phyloP scores from a whole-genome alignment of 2,329 filamentous ascomycete species.

The Xylaria sp. region DNA sequence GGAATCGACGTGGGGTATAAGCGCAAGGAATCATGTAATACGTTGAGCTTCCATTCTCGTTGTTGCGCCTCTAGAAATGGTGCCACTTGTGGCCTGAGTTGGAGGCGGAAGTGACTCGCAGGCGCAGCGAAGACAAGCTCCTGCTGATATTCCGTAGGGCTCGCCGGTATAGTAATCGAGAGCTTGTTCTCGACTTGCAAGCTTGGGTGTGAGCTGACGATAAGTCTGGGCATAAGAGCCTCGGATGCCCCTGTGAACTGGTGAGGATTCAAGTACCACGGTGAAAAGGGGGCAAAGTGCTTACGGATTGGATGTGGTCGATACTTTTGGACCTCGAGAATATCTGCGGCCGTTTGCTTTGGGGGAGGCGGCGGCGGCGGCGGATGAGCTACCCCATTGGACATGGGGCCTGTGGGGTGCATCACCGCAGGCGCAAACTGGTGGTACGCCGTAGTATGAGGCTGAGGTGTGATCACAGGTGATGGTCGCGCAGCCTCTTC shows the following conservation, averaged over 20 bases:
- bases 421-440: conserved; percentile 29
- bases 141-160: conserved; percentile 67
- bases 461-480: conserved; percentile 36
- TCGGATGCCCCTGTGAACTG: conserved; percentile 31
- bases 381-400: conserved; percentile 28
- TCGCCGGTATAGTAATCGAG: conserved; percentile 66
- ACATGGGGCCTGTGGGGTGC: conserved; percentile 18
- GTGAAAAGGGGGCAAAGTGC: conserved; percentile 5
- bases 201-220: conserved; percentile 57
- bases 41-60: conserved; percentile 77
- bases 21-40: conserved; percentile 68
- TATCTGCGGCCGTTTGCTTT: conserved; percentile 36
- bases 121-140: conserved; percentile 73
- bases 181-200: conserved; percentile 65
- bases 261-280: conserved; percentile 8
- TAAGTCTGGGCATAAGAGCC: conserved; percentile 35
- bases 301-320: conserved; percentile 36
- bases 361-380: conserved; percentile 30
- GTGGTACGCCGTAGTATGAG: conserved; percentile 36
- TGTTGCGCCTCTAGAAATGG: conserved; percentile 59
- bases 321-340: conserved; percentile 39
- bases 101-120: conserved; percentile 67
- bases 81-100: conserved; percentile 69
- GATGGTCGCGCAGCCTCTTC: conserved; percentile 41
- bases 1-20: conserved; percentile 50